These are phyloP conservation scores for Pichia sp. DNA, from an alignment of 1,139 yeast species.

Conservation along the genomic window DNA sequence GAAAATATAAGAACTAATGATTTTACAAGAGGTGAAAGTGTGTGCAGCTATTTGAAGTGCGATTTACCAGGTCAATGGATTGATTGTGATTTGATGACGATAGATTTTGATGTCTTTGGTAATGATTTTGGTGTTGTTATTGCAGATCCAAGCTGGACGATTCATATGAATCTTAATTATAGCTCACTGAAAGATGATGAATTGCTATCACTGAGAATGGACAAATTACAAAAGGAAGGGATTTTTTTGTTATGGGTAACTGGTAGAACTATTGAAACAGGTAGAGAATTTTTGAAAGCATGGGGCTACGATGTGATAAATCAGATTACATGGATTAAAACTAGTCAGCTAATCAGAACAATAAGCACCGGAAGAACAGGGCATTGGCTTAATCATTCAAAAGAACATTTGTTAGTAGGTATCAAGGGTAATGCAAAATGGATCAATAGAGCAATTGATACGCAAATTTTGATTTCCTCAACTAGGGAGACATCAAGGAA, in stretches of 20 bases:
- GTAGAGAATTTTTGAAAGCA: slow-evolving; percentile 60
- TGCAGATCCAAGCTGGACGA: slow-evolving; percentile 91
- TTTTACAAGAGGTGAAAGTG: slow-evolving; percentile 50
- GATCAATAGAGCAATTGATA: slow-evolving; percentile 57
- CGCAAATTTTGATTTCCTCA: slow-evolving; percentile 70
- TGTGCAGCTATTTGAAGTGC: slow-evolving; percentile 14
- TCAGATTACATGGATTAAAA: slow-evolving; percentile 85
- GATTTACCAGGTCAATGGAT: slow-evolving; percentile 73
- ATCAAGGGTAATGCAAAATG: slow-evolving; percentile 74
- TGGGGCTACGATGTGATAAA: slow-evolving; percentile 82
- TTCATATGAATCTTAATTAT: slow-evolving; percentile 73
- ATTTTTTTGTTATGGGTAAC: slow-evolving; percentile 86
- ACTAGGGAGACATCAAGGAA: slow-evolving; percentile 86
- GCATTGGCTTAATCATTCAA: slow-evolving; percentile 93
- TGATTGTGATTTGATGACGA: slow-evolving; percentile 65
- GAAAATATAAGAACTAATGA: slow-evolving; percentile 30
- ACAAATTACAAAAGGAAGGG: slow-evolving; percentile 73
- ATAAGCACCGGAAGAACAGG: slow-evolving; percentile 95
- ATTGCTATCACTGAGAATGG: slow-evolving; percentile 55
- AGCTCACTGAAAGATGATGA: slow-evolving; percentile 74
- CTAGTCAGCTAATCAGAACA: slow-evolving; percentile 79
- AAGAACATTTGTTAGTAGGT: slow-evolving; percentile 79
- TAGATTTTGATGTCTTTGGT: slow-evolving; percentile 66
- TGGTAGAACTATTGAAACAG: slow-evolving; percentile 85
- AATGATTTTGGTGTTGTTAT: slow-evolving; percentile 72